These are phyloP conservation scores for Didymella pinodella DNA, from an alignment of 2,329 filamentous ascomycete genomes.

Conservation along the genomic window DNA sequence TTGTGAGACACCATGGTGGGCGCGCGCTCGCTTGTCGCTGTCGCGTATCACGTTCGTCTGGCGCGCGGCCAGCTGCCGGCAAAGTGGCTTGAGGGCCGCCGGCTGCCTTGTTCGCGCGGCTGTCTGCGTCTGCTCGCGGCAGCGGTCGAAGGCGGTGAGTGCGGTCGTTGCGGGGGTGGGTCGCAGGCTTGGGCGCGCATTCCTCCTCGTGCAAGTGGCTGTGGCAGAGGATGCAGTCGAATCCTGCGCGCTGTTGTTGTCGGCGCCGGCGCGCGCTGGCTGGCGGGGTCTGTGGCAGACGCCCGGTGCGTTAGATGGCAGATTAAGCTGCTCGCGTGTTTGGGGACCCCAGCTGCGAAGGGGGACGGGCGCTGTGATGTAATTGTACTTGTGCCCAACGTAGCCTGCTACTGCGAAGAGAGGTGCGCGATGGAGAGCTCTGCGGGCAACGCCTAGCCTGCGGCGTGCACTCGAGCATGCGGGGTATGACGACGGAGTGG, in stretches of 20 bases:
- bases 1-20: constrained; percentile 37
- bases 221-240: constrained; percentile 18
- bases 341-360: constrained; percentile 42
- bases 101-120: constrained; percentile 9
- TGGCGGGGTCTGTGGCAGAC: constrained; percentile 35
- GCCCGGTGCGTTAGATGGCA: constrained; percentile 35
- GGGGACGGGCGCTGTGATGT: constrained; percentile 22
- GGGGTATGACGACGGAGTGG: constrained; percentile 19
- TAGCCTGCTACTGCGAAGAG: constrained; percentile 20
- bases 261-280: constrained; percentile 31
- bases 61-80: constrained; percentile 18
- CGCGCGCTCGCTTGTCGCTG: constrained; percentile 5
- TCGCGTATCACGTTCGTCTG: constrained; percentile 10
- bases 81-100: constrained; percentile 10
- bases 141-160: constrained; percentile 22
- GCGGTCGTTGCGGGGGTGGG: constrained; percentile 29
- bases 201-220: constrained; percentile 22
- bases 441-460: constrained; percentile 22
- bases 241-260: constrained; percentile 27
- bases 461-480: constrained; percentile 28
- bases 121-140: constrained; percentile 12
- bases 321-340: constrained; percentile 21
- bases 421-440: constrained; percentile 7
- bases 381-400: constrained; percentile 13
- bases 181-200: constrained; percentile 33